Evolutionary conservation across 2,329 filamentous ascomycete species (phyloP), one percentile per base, ranked within the genome.

Genomic region (Penicillium sp.): DNA sequence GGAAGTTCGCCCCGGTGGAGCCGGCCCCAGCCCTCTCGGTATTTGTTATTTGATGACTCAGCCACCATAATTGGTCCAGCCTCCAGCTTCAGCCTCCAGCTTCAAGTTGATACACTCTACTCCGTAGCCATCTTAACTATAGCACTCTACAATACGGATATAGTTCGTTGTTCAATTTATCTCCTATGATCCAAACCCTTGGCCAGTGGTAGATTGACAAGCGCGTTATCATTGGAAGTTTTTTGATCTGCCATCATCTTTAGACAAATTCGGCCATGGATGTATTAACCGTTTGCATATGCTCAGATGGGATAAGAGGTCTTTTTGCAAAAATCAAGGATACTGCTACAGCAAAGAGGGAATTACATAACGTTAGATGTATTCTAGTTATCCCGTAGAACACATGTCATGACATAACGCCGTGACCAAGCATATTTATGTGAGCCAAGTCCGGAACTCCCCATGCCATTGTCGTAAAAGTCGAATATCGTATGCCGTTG

Each of bases 161-260:
- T 25, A 6, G 1, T 13, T 35, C 9, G 17, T 23, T 12, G 12
- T 35, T n/a, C 21, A 44, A 33, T 19, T 43, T 63, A 59, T 63
- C 43, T 58, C 60, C 55, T 44, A 44, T 49, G 55, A 49, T 53
- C 42, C 42, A 59, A 51, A 52, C 23, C 49, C 54, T 47, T 54
- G 38, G 43, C 21, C 52, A 44, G 56, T 45, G 42, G 9, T 13
- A 36, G 12, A 21, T 48, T 25, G 51, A 43, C 49, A 42, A 57
- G 62, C 60, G 68, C 62, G 50, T 49, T 51, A 59, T 50, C 39
- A 51, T 66, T 45, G 43, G 57, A 55, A n/a, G 6, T n/a, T 38
- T 64, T 38, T 65, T 70, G 55, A 73, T 80, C 65, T 80, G 60
- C 78, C 78, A 80, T 78, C 77, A 70, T 72, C 73, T 80, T 78